Percentiles rank a stretch among this genome's conserved stretches.
phyloP scores from a whole-genome alignment of 2,329 filamentous ascomycete genomes.

The Aspergillus nomiae region DNA sequence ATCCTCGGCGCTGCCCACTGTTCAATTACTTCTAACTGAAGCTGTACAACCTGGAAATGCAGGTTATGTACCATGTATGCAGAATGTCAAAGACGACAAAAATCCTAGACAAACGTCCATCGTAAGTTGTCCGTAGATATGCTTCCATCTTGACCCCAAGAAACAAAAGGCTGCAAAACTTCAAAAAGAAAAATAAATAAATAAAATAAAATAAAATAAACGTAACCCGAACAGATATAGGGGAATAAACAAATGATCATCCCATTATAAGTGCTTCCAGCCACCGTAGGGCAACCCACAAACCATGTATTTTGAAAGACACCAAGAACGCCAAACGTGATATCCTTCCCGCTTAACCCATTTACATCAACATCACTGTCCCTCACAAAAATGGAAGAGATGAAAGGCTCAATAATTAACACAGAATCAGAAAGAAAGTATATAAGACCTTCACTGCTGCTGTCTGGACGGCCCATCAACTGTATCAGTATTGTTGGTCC shows the following conservation, averaged over 20 bases:
- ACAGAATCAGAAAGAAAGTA: constrained; percentile 16
- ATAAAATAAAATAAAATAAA: neutral
- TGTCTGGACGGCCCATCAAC: constrained; percentile 19
- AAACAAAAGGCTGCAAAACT: neutral
- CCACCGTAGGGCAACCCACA: neutral
- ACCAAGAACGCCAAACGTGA: constrained; percentile 8
- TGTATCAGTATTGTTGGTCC: constrained; percentile 22
- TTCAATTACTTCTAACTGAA: neutral
- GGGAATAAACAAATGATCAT: neutral
- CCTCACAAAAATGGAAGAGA: neutral
- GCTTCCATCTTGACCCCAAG: neutral
- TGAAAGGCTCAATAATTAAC: constrained; percentile 15
- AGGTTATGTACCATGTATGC: neutral
- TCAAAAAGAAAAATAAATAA: too few species aligned
- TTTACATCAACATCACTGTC: constrained; percentile 1
- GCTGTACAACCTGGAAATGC: neutral
- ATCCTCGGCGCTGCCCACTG: neutral
- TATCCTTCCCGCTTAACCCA: constrained; percentile 15
- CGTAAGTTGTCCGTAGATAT: neutral
- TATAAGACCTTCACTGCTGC: constrained; percentile 11
- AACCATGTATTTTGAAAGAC: neutral
- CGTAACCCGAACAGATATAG: neutral
- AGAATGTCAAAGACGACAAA: neutral
- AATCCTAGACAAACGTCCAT: neutral
- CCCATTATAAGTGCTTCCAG: constrained; percentile 1